Evolutionary conservation across 2,329 filamentous ascomycete genomes (phyloP).

Genomic region (Parascedosporium putredinis): DNA sequence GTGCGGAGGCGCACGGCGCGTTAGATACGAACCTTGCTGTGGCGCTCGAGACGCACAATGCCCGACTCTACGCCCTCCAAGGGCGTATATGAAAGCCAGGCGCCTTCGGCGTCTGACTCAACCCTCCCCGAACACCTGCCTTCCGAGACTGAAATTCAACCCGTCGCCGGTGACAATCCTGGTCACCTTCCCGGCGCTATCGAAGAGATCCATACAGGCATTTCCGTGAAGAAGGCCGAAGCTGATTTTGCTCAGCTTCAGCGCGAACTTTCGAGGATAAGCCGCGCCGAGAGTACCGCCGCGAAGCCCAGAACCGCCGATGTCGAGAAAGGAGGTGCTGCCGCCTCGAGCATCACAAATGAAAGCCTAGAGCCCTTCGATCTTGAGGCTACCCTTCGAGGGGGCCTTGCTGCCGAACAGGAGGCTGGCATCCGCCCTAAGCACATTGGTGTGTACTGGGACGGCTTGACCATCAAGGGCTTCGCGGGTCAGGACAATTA

Average conservation of each 20-base stretch:
- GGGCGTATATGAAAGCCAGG: constrained; percentile 8
- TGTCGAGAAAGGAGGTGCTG: constrained; percentile 25
- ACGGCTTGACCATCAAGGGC: constrained; percentile 65
- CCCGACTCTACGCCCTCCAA: constrained; percentile 5
- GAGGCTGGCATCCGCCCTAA: constrained; percentile 73
- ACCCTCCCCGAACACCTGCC: constrained; percentile 6
- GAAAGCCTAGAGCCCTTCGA: constrained; percentile 52
- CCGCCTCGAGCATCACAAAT: constrained; percentile 22
- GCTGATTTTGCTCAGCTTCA: constrained; percentile 61
- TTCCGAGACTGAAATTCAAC: constrained; percentile 4
- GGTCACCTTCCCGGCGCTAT: not conserved
- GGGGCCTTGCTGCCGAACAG: constrained; percentile 58
- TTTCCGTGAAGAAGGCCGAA: constrained; percentile 58
- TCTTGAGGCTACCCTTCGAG: constrained; percentile 62
- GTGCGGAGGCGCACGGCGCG: not conserved
- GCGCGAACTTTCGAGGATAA: constrained; percentile 47
- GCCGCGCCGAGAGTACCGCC: constrained; percentile 28
- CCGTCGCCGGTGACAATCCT: constrained; percentile 5
- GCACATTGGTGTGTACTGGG: constrained; percentile 71
- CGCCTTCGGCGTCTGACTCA: constrained; percentile 10
- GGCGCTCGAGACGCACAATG: not conserved
- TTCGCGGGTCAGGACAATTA: constrained; percentile 65
- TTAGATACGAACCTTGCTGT: not conserved
- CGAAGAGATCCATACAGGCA: constrained; percentile 24
- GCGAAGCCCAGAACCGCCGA: constrained; percentile 24